These are phyloP conservation scores for Epichloe amarillans DNA, from an alignment of 2,329 filamentous ascomycete species.

Conservation along the genomic window DNA sequence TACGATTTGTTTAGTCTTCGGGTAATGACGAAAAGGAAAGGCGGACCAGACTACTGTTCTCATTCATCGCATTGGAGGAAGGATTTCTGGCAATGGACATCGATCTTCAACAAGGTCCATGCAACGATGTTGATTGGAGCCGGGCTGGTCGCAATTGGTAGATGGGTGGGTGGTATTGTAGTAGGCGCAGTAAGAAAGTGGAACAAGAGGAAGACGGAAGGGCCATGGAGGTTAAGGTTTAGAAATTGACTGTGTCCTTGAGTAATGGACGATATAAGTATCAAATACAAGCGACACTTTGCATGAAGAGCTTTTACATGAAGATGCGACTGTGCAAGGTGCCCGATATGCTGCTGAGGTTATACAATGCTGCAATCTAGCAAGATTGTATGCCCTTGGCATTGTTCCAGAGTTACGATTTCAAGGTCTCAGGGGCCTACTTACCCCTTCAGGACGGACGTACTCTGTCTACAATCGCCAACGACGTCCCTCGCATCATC, in stretches of 20 bases:
- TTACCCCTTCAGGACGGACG: too few species aligned
- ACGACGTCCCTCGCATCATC: too few species aligned
- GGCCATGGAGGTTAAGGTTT: background rate
- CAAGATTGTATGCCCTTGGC: too few species aligned
- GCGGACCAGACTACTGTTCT: slow-evolving; percentile 7
- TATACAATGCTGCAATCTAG: too few species aligned
- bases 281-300: background rate
- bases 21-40: slow-evolving; percentile 13
- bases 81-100: background rate
- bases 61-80: background rate
- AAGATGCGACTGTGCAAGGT: too few species aligned
- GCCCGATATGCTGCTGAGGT: too few species aligned
- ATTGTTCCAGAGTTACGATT: too few species aligned
- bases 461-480: too few species aligned
- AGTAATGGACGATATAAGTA: slow-evolving; percentile 2
- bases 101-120: background rate
- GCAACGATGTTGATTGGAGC: background rate
- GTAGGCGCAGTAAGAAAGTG: background rate
- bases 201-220: background rate
- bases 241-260: slow-evolving; percentile 3
- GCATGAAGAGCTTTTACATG: background rate
- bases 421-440: too few species aligned
- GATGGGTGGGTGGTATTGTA: slow-evolving; percentile 1
- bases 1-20: background rate
- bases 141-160: background rate